Conservation (phyloP, 768 basidiomycete genomes). For the Lyophyllum atratum region DNA sequence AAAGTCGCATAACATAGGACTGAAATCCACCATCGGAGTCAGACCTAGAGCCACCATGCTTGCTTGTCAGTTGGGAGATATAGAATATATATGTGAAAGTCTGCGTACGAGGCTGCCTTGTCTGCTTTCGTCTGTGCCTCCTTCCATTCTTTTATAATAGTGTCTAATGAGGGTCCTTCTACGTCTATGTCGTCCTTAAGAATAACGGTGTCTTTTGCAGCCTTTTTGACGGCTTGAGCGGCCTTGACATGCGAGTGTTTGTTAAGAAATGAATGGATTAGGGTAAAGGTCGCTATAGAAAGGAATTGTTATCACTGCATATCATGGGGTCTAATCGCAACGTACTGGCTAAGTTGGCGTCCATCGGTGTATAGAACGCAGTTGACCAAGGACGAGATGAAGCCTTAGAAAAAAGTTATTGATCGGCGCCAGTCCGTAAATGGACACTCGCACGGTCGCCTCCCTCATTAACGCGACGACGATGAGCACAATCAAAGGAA, state of each 20-base stretch:
- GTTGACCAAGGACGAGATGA: neutral
- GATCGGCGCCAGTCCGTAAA: conserved; percentile 2
- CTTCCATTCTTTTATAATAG: conserved; percentile 71
- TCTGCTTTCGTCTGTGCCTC: conserved; percentile 25
- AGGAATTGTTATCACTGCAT: conserved; percentile 1
- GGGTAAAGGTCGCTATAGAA: conserved; percentile 66
- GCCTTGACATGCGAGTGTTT: conserved; percentile 69
- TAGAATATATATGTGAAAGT: conserved; percentile 1
- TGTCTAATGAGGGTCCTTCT: conserved; percentile 59
- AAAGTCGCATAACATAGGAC: neutral
- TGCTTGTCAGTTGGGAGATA: conserved; percentile 4
- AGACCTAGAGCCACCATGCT: conserved; percentile 13
- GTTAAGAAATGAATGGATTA: conserved; percentile 74
- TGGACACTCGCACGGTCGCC: conserved; percentile 15
- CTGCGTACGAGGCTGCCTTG: conserved; percentile 19
- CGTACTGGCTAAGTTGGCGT: conserved; percentile 57
- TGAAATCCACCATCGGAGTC: conserved; percentile 23
- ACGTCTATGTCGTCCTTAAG: conserved; percentile 54
- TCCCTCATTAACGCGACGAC: conserved; percentile 21
- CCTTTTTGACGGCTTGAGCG: conserved; percentile 74
- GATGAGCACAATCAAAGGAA: conserved; percentile 78
- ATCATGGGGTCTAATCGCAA: neutral
- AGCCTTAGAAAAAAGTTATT: conserved; percentile 10
- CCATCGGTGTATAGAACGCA: conserved; percentile 34
- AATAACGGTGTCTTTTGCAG: conserved; percentile 61